phyloP scores from a whole-genome alignment of 1,284 basidiomycete genomes.

The Leccinum subspadiceum region DNA sequence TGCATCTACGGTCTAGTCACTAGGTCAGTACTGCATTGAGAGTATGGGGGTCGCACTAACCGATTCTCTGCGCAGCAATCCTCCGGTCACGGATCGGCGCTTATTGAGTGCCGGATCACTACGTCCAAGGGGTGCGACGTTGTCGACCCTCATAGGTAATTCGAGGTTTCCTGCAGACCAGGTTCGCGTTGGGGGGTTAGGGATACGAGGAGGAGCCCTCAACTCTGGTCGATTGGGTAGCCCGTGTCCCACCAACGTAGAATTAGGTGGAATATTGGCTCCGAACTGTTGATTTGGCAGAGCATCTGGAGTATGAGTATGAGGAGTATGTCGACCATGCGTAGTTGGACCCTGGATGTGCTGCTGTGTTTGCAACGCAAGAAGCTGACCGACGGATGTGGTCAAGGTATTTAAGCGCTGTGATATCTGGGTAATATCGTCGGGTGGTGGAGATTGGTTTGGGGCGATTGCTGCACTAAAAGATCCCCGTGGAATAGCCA shows the following conservation, averaged over 20 bases:
- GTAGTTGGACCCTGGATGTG: constrained; percentile 48
- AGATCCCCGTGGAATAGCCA: constrained; percentile 55
- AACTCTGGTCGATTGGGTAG: constrained; percentile 61
- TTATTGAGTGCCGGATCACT: constrained; percentile 54
- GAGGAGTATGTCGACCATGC: constrained; percentile 45
- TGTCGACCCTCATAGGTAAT: constrained; percentile 58
- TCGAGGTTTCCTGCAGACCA: constrained; percentile 81
- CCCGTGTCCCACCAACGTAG: constrained; percentile 51
- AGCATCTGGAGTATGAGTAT: constrained; percentile 47
- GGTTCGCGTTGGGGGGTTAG: constrained; percentile 71
- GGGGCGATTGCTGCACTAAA: constrained; percentile 62
- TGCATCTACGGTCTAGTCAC: constrained; percentile 42
- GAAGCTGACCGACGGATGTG: constrained; percentile 82
- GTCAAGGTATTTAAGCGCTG: constrained; percentile 81
- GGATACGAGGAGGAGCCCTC: constrained; percentile 50
- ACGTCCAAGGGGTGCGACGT: constrained; percentile 27
- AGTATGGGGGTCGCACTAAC: constrained; percentile 50
- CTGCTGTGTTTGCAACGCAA: constrained; percentile 73
- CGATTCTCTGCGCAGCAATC: constrained; percentile 71
- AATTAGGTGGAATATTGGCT: constrained; percentile 38
- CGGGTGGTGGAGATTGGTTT: constrained; percentile 59
- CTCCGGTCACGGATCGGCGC: constrained; percentile 66
- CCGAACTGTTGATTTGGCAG: constrained; percentile 48
- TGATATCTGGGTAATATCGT: constrained; percentile 76
- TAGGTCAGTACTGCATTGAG: constrained; percentile 12